Base-by-base conservation (phyloP, 2,329 filamentous ascomycete species). In the Rutstroemia sp. region DNA sequence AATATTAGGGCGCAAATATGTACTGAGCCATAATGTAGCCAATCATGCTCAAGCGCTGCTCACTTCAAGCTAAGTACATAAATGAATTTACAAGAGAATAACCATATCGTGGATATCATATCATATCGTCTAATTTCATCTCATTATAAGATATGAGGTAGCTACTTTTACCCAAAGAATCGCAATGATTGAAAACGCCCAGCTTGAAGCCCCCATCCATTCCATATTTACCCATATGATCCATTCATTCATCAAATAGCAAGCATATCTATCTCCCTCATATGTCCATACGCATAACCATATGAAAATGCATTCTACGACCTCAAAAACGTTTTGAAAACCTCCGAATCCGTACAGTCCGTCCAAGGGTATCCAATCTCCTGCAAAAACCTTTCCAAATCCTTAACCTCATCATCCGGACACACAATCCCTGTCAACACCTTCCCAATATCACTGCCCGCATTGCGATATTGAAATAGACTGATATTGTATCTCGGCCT, bases 391-490 rank as follows among this genome's bases (percentile, higher is more conserved):
- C 70, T 73, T 64, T 84, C 76, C 37, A 87, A 70, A 61, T 91
- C 86, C 3, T 72, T 74, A 61, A 88, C 81, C 69, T 95, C 87
- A 5, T 79, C 77, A 45, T 86, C 78, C 0, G 92, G 89, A 68
- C 94, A 96, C 66, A 94, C 84, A 57, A 99, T 96, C 23, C 89
- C 94, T 1, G 91, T 89, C 51, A 99, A 74, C 5, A 97, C 87
- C 76, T 95, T 95, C 47, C 86, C 94, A 17, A 97, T 86, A 68
- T 99, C 94, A 50, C 92, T 92, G 17, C 94, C 94, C 59, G 95
- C 89, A 73, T 96, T 96, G 47, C 94, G 80, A 75, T 99, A 99
- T 73, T 99, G 94, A 79, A 99, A 99, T n/a, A 97, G 75, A 57
- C 85, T 90, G 72, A 99, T 96, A 73, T 95, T 99, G 76, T 95